phyloP scores from a whole-genome alignment of 345 rosid species.

The Aethionema arabicum region DNA sequence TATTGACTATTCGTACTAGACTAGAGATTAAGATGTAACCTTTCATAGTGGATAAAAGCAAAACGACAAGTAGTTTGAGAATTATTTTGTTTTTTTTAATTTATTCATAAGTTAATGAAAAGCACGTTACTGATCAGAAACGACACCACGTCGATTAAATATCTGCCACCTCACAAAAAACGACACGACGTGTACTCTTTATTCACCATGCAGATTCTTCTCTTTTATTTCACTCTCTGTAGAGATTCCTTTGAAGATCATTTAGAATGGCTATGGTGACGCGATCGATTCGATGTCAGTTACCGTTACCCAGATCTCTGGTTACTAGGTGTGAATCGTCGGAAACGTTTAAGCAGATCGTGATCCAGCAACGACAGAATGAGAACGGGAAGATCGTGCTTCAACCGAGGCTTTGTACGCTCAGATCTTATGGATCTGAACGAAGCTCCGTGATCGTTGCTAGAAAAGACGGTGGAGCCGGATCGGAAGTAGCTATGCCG shows the following conservation, averaged over 20 bases:
- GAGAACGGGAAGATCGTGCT: constrained; percentile 63
- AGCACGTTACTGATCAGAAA: constrained; percentile 32
- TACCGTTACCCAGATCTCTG: constrained; percentile 22
- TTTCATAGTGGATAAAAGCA: constrained; percentile 28
- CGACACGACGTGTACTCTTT: constrained; percentile 41
- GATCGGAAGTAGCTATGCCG: constrained; percentile 41
- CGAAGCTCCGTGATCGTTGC: constrained; percentile 44
- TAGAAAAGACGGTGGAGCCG: constrained; percentile 42
- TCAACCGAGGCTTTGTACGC: constrained; percentile 83
- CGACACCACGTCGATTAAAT: constrained; percentile 32
- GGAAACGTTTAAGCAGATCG: constrained; percentile 41
- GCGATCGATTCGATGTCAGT: constrained; percentile 45
- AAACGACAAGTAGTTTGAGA: constrained; percentile 30
- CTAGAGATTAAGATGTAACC: too few species aligned
- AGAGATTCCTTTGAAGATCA: constrained; percentile 28
- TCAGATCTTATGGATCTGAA: constrained; percentile 83
- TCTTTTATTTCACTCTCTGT: neutral
- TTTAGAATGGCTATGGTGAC: constrained; percentile 56
- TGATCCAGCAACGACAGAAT: constrained; percentile 32
- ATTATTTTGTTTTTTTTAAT: neutral
- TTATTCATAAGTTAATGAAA: constrained; percentile 8
- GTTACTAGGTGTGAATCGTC: constrained; percentile 32
- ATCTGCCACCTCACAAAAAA: constrained; percentile 38
- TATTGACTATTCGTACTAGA: too few species aligned
- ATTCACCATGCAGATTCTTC: constrained; percentile 34